Evolutionary conservation across 768 basidiomycete species (phyloP), one percentile per base, ranked within the genome.

Genomic region (Mycena leptocephala): DNA sequence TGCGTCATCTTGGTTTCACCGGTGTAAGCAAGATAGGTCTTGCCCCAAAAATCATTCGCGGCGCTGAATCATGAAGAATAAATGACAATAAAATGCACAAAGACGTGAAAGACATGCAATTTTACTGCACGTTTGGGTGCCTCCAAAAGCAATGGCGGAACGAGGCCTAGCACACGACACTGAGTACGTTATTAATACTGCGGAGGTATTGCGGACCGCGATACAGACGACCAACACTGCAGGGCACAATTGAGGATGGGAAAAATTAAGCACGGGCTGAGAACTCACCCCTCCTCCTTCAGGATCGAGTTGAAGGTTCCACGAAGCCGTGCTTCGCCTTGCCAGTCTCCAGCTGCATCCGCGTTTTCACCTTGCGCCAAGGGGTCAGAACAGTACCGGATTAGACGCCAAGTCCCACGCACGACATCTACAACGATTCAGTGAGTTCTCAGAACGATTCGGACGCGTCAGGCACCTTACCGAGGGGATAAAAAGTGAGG

Each of bases 81-180:
- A 51, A 33, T 39, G 41, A 61, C 26, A 20, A 22, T 7, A 35
- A 63, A 33, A 53, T 58, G 24, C 35, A 33, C 41, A 64, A 26
- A 28, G 37, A 26, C 20, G 20, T 24, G 43, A 9, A 30, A 18
- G 28, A 87, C 92, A 76, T 78, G 95, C 95, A 95, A 96, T 90
- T 99, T 99, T 61, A 97, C 95, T 20, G 98, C 98, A 86, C 98
- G 94, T 87, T 99, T 99, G 2, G 98, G 98, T 20, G 98, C 98
- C 85, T 99, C 98, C 56, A 99, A 88, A 81, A 99, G 91, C 13
- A 99, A 85, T 22, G 98, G 98, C 13, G 98, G 97, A n/a, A 97
- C 94, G 74, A 99, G 93, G 79, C 98, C 94, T 95, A 33, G 66
- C 24, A 59, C 56, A 43, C 69, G 61, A 58, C 46, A 55, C 33